Conservation (phyloP, 2,329 filamentous ascomycete species). For the Xylaria digitata region DNA sequence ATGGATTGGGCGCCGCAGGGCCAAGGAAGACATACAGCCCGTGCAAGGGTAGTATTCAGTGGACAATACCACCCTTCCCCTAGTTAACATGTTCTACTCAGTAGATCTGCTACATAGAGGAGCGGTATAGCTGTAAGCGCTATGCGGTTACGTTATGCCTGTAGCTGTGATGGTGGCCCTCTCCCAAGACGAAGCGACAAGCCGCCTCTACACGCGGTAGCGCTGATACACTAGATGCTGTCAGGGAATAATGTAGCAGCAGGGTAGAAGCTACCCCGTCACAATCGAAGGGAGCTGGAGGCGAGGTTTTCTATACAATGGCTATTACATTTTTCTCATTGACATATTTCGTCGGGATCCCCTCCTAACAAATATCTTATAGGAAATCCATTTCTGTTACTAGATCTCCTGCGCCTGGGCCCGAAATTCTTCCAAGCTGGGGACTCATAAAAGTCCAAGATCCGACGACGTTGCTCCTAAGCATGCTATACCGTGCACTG, state of each 20-base stretch:
- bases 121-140: slow-evolving; percentile 26
- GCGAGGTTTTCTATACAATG: slow-evolving; percentile 12
- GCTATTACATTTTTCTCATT: neutral
- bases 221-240: neutral
- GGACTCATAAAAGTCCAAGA: slow-evolving; percentile 21
- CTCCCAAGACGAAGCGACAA: neutral
- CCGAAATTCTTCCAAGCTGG: slow-evolving; percentile 5
- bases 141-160: slow-evolving; percentile 22
- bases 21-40: slow-evolving; percentile 24
- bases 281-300: neutral
- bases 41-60: slow-evolving; percentile 20
- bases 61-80: neutral
- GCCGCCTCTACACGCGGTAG: neutral
- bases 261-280: too few species aligned
- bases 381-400: slow-evolving; percentile 25
- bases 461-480: slow-evolving; percentile 23
- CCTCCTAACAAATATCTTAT: neutral
- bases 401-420: slow-evolving; percentile 23
- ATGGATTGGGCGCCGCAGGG: slow-evolving; percentile 10
- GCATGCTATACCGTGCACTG: slow-evolving; percentile 27
- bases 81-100: neutral
- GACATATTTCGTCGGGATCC: too few species aligned
- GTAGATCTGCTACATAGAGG: slow-evolving; percentile 31
- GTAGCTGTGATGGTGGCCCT: slow-evolving; percentile 12
- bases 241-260: too few species aligned